phyloP scores from a whole-genome alignment of 108 stramenopile genomes.

The Pseudonitzschia delicatissima region DNA sequence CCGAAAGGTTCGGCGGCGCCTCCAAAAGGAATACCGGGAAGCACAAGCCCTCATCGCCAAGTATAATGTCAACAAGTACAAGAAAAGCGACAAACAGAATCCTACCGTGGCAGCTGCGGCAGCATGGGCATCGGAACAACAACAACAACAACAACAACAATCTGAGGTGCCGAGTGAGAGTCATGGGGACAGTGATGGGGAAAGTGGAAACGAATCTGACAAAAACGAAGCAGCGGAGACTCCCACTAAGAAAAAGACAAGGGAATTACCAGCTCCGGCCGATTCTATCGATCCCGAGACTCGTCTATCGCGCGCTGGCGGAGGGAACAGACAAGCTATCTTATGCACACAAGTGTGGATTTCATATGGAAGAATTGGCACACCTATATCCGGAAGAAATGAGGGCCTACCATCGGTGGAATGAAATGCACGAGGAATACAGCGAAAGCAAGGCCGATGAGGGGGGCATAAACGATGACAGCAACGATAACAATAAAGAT shows the following conservation, averaged over 20 bases:
- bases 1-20: constrained; percentile 53
- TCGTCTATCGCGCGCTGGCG: constrained; percentile 52
- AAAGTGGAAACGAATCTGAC: neutral
- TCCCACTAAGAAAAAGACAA: neutral
- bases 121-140: neutral
- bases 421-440: constrained; percentile 68
- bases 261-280: neutral
- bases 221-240: neutral
- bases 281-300: constrained; percentile 36
- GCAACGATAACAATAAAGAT: neutral
- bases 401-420: constrained; percentile 74
- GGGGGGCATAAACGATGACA: constrained; percentile 16
- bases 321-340: constrained; percentile 17
- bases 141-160: neutral
- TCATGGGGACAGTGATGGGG: neutral
- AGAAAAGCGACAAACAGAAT: neutral
- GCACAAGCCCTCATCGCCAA: constrained; percentile 10
- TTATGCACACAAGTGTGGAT: constrained; percentile 54
- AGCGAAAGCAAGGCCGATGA: constrained; percentile 14
- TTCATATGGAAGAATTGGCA: constrained; percentile 57
- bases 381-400: constrained; percentile 80
- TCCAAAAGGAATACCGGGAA: constrained; percentile 24
- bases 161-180: no score
- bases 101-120: neutral
- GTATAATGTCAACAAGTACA: neutral